phyloP scores from a whole-genome alignment of 2,329 filamentous ascomycete genomes.

The Cercospora nicotianae region DNA sequence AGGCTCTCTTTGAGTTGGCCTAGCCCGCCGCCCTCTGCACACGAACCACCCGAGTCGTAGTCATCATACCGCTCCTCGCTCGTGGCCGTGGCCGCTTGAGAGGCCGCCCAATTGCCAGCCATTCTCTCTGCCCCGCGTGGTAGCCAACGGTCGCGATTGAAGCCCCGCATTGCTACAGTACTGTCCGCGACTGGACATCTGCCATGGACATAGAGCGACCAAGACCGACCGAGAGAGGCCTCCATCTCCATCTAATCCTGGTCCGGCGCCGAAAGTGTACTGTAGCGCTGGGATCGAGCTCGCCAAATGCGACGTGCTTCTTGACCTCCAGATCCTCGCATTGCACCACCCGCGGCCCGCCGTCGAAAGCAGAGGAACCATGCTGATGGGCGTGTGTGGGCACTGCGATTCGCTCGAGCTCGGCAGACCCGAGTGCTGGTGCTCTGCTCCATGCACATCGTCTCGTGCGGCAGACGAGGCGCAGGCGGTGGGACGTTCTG shows the following conservation, averaged over 20 bases:
- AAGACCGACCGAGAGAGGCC: background rate
- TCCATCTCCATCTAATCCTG: constrained; percentile 7
- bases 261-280: constrained; percentile 16
- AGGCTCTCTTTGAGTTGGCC: constrained; percentile 7
- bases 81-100: background rate
- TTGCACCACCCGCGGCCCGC: constrained; percentile 11
- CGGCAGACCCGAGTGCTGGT: constrained; percentile 23
- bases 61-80: background rate
- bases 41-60: background rate
- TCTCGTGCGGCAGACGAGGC: constrained; percentile 23
- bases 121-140: background rate
- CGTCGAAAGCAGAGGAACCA: constrained; percentile 11
- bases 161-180: no score
- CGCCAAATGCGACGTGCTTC: constrained; percentile 2
- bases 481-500: constrained; percentile 16
- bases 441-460: constrained; percentile 17
- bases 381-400: constrained; percentile 7
- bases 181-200: background rate
- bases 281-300: constrained; percentile 14
- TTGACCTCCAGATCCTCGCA: constrained; percentile 9
- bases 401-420: constrained; percentile 17
- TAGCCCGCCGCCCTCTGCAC: background rate
- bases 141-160: background rate
- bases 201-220: background rate
- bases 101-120: background rate